A percentile compares a stretch with the other conserved stretches of the same genome.
Conservation (phyloP, 2,329 filamentous ascomycete genomes). For the Botrytis deweyae region DNA sequence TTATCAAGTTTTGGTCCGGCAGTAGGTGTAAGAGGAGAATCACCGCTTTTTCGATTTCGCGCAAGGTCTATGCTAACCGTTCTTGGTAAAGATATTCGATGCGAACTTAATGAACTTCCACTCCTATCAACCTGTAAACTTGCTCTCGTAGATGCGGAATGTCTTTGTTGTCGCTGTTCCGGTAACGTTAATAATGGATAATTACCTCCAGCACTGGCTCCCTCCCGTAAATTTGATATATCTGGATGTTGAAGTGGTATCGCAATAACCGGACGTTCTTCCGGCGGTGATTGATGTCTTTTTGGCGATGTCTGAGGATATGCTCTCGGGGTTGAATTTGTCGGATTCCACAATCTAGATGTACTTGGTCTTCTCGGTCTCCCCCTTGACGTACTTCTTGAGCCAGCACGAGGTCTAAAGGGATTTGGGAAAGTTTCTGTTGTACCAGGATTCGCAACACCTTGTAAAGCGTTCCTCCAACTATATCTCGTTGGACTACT, state of each 20-base stretch:
- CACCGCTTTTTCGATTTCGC: conserved; percentile 34
- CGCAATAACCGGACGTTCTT: conserved; percentile 31
- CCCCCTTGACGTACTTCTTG: conserved; percentile 29
- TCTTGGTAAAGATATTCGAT: conserved; percentile 37
- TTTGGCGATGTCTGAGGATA: conserved; percentile 31
- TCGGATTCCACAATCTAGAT: conserved; percentile 57
- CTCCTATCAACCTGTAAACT: conserved; percentile 51
- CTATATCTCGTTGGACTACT: conserved; percentile 49
- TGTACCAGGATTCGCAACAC: conserved; percentile 21
- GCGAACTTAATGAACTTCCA: conserved; percentile 35
- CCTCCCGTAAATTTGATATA: conserved; percentile 31
- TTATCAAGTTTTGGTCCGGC: conserved; percentile 30
- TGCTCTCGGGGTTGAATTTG: conserved; percentile 55
- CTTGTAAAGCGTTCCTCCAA: conserved; percentile 37
- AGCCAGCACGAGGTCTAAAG: conserved; percentile 33
- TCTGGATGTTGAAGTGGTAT: conserved; percentile 39
- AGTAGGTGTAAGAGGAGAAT: conserved; percentile 26
- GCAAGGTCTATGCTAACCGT: conserved; percentile 39
- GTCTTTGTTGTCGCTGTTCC: conserved; percentile 54
- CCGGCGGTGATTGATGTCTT: conserved; percentile 26
- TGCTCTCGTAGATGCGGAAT: conserved; percentile 45
- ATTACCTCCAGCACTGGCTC: conserved; percentile 32
- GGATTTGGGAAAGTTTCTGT: conserved; percentile 26
- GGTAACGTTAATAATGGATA: conserved; percentile 57
- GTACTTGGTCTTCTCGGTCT: conserved; percentile 35